Conservation (phyloP, 208 protist genomes). For the Trypanosoma rangeli region DNA sequence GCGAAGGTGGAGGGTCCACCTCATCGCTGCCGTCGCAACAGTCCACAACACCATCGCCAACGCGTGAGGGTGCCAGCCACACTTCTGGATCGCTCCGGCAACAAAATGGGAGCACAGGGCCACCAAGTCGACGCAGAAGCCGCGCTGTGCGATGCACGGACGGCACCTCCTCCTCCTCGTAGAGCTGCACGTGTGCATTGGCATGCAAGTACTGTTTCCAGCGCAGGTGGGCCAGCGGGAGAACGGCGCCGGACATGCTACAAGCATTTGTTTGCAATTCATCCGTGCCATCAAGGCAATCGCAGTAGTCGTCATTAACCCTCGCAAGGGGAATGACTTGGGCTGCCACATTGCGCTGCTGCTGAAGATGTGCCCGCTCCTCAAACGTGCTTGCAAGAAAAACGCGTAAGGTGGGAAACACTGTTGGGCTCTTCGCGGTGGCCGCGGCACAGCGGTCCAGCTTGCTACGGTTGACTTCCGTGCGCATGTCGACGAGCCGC, state of each 20-base stretch:
- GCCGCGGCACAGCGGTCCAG: constrained; percentile 29
- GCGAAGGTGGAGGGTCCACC: not conserved
- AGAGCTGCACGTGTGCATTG: constrained; percentile 40
- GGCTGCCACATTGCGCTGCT: constrained; percentile 43
- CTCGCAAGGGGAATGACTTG: constrained; percentile 50
- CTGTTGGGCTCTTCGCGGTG: constrained; percentile 7
- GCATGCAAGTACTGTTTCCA: constrained; percentile 59
- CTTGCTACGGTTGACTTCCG: constrained; percentile 35
- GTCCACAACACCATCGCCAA: constrained; percentile 74
- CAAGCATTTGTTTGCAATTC: constrained; percentile 77
- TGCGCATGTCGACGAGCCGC: constrained; percentile 55
- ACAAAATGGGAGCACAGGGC: constrained; percentile 55
- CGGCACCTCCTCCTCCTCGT: constrained; percentile 43
- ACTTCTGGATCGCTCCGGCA: constrained; percentile 36
- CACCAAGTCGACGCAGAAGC: constrained; percentile 25
- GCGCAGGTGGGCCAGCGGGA: constrained; percentile 34
- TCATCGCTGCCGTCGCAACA: constrained; percentile 77
- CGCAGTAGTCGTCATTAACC: constrained; percentile 87
- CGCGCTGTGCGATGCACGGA: constrained; percentile 7
- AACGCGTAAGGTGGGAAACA: constrained; percentile 46
- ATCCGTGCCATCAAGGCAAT: constrained; percentile 79
- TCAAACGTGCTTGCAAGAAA: constrained; percentile 47
- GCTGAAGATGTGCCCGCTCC: constrained; percentile 39
- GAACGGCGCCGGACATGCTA: constrained; percentile 61
- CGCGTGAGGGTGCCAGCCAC: constrained; percentile 59